Base-by-base conservation (phyloP, 2,329 filamentous ascomycete species). In the Reticulascus tulasneorum region DNA sequence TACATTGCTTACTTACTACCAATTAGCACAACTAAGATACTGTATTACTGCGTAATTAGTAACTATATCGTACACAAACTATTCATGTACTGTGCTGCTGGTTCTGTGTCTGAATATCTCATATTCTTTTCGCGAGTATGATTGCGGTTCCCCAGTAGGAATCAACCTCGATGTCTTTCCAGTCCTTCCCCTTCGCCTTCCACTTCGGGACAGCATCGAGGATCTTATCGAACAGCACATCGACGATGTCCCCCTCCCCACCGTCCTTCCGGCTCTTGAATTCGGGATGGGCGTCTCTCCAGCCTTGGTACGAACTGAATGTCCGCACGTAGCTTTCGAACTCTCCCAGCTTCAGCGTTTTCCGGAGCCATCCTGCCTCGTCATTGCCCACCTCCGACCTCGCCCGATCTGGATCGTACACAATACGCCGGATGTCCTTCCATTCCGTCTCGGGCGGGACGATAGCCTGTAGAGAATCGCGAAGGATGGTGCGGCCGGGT, bases 101-200 rank as follows among this genome's bases (percentile, higher is more conserved):
- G n/a, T n/a, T n/a, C n/a, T n/a, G n/a, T n/a, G n/a, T n/a, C n/a
- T 19, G 18, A n/a, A 24, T 31, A 15, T 20, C 6, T 45, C 43
- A 60, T 33, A 52, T 58, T 47, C 63, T 67, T 53, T 68, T 69
- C 12, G 75, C 75, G 63, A 82, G 61, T 27, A 83, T 50, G 31
- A 83, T 59, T 24, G 69, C 73, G 40, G 71, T 79, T 0, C 77
- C 79, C 78, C 79, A 82, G 46, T 81, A 75, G 33, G 68, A 67
- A 40, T 75, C 69, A 9, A 80, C 67, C 47, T 75, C 64, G 28
- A 68, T 57, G 33, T 79, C 67, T 40, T 62, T 62, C 73, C 77
- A 82, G 13, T 47, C 48, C 25, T 68, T 62, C 1, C 69, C 71
- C 38, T 57, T 48, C 2, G 56, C 61, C 46, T 63, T 67, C 73